These are phyloP conservation scores for Aspergillus sparsus DNA, from an alignment of 495 filamentous ascomycete species.

Conservation along the genomic window DNA sequence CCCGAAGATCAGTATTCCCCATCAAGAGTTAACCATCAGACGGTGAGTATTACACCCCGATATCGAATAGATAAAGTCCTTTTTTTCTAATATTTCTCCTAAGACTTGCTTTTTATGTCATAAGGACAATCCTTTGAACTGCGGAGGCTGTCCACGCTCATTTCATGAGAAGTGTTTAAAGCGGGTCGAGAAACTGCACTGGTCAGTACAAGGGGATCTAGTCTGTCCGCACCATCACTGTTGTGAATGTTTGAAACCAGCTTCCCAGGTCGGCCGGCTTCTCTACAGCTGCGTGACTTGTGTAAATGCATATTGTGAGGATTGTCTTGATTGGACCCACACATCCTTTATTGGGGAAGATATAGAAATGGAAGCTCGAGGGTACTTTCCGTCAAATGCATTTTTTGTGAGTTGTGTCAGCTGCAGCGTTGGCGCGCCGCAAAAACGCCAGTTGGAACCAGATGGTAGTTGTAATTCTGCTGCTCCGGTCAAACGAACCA, in stretches of 20 bases:
- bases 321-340: slow-evolving; percentile 59
- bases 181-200: slow-evolving; percentile 26
- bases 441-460: not conserved
- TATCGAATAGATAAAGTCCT: not conserved
- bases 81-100: slow-evolving; percentile 2
- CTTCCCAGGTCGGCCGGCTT: slow-evolving; percentile 58
- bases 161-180: slow-evolving; percentile 59
- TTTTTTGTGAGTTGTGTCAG: slow-evolving; percentile 21
- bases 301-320: slow-evolving; percentile 59
- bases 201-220: slow-evolving; percentile 27
- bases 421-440: not conserved
- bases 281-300: slow-evolving; percentile 62
- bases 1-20: slow-evolving; percentile 41
- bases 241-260: slow-evolving; percentile 54
- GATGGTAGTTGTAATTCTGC: not conserved
- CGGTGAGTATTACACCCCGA: slow-evolving; percentile 26
- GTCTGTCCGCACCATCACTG: slow-evolving; percentile 65
- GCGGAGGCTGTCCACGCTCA: slow-evolving; percentile 56
- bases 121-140: slow-evolving; percentile 46
- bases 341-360: slow-evolving; percentile 53
- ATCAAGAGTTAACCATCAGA: slow-evolving; percentile 48
- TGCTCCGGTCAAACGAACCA: not conserved
- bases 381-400: slow-evolving; percentile 31
- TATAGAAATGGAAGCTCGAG: slow-evolving; percentile 52
- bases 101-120: slow-evolving; percentile 60